A percentile compares a stretch with the other conserved stretches of the same genome.
phyloP scores from a whole-genome alignment of 108 stramenopile species.

The Conticribra guillardii region DNA sequence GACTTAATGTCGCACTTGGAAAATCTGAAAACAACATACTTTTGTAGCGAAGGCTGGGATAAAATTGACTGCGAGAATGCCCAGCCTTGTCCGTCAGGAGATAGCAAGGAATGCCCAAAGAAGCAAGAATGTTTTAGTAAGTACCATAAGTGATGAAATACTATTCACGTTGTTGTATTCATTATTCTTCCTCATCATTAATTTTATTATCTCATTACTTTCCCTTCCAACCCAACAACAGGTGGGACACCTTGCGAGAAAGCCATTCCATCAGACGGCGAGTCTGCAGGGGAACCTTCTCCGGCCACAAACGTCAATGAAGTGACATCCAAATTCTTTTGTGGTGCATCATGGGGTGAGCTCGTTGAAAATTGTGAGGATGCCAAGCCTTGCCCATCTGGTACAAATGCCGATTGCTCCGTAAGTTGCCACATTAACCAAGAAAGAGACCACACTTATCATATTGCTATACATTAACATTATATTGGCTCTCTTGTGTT shows the following conservation, averaged over 20 bases:
- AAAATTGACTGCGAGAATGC: conserved; percentile 46
- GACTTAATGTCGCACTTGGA: conserved; percentile 42
- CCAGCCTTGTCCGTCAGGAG: conserved; percentile 40
- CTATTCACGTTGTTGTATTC: too few relatives aligned
- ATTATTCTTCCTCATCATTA: too few relatives aligned
- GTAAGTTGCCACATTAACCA: too few relatives aligned
- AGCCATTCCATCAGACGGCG: too few relatives aligned
- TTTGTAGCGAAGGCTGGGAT: conserved; percentile 41
- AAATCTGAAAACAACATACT: conserved; percentile 24
- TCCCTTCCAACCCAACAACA: too few relatives aligned
- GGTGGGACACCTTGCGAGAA: too few relatives aligned
- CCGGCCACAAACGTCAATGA: conserved; percentile 20
- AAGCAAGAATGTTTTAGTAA: conserved; percentile 44
- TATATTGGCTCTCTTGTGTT: too few relatives aligned
- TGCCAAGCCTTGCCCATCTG: conserved; percentile 47
- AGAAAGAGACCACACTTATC: too few relatives aligned
- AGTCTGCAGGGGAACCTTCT: too few relatives aligned
- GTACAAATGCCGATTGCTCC: conserved; percentile 46
- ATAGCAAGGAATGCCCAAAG: conserved; percentile 40
- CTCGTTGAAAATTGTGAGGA: conserved; percentile 34
- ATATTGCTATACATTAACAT: too few relatives aligned
- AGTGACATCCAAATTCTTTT: conserved; percentile 42
- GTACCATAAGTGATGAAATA: too few relatives aligned
- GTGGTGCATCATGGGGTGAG: conserved; percentile 43
- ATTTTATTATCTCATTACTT: too few relatives aligned